Conservation (phyloP, 75 land plant species). For the Chamaecyparis obtusa region DNA sequence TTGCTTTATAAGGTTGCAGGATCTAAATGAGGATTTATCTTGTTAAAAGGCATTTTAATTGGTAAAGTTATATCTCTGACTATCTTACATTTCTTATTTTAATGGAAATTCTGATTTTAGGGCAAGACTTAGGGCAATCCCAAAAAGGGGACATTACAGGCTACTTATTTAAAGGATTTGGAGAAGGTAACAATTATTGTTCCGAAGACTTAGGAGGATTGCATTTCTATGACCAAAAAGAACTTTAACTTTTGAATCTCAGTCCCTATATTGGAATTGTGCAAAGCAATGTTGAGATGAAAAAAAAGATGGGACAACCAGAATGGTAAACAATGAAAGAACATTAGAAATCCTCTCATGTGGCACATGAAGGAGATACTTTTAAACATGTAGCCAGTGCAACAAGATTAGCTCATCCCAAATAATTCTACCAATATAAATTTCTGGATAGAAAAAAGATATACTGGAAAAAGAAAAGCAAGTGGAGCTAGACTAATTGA, state of each 20-base stretch:
- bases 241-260: not conserved
- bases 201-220: not conserved
- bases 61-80: too few relatives aligned
- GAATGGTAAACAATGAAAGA: not conserved
- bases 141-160: too few relatives aligned
- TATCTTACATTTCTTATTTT: too few relatives aligned
- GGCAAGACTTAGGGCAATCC: too few relatives aligned
- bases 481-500: too few relatives aligned
- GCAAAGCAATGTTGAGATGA: not conserved
- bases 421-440: not conserved
- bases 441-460: not conserved
- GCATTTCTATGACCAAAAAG: not conserved
- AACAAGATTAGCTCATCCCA: not conserved
- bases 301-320: not conserved
- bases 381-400: not conserved
- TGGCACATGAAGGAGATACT: not conserved
- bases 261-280: not conserved
- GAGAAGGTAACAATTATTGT: not conserved
- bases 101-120: too few relatives aligned
- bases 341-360: not conserved
- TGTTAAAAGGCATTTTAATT: too few relatives aligned
- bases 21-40: too few relatives aligned
- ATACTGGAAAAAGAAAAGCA: too few relatives aligned
- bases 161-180: too few relatives aligned
- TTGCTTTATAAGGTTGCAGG: too few relatives aligned